Percentiles rank a stretch among this genome's conserved stretches.
phyloP scores from a whole-genome alignment of 495 filamentous ascomycete species.

The Neurospora sublineolata region DNA sequence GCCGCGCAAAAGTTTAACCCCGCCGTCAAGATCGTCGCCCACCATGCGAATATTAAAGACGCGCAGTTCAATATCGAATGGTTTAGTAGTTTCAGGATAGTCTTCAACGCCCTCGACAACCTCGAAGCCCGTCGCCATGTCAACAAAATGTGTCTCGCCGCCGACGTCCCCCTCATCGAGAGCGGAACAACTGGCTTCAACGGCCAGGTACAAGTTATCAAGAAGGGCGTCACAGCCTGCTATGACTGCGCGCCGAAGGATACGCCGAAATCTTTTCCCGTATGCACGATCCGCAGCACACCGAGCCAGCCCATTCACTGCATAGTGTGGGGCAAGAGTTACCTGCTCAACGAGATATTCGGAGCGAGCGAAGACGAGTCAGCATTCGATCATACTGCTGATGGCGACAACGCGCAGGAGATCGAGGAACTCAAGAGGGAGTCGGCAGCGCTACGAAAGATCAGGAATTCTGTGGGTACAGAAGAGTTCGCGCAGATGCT shows the following conservation, averaged over 20 bases:
- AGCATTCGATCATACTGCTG: conserved; percentile 61
- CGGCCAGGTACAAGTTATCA: conserved; percentile 93
- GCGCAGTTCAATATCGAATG: conserved; percentile 79
- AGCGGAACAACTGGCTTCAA: conserved; percentile 98
- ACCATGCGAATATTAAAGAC: conserved; percentile 96
- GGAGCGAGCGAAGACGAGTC: conserved; percentile 80
- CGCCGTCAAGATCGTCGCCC: conserved; percentile 72
- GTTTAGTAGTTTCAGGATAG: conserved; percentile 72
- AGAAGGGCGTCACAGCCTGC: conserved; percentile 87
- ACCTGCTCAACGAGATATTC: conserved; percentile 88
- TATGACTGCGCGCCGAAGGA: conserved; percentile 91
- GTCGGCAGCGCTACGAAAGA: conserved; percentile 68
- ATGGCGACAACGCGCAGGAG: conserved; percentile 78
- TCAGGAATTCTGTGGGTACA: conserved; percentile 73
- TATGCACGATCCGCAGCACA: conserved; percentile 93
- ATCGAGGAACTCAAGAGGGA: conserved; percentile 78
- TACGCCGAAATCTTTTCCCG: conserved; percentile 78
- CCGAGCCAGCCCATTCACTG: conserved; percentile 95
- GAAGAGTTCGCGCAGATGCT: conserved; percentile 67
- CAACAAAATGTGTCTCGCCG: conserved; percentile 93
- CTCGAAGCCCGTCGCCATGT: conserved; percentile 89
- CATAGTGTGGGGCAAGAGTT: conserved; percentile 99
- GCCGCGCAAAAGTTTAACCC: conserved; percentile 87
- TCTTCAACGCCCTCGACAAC: conserved; percentile 97
- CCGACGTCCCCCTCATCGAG: conserved; percentile 83